A percentile compares a stretch with the other conserved stretches of the same genome.
Conservation (phyloP, 1,284 basidiomycete species). For the Kalmanozyma brasiliensis region DNA sequence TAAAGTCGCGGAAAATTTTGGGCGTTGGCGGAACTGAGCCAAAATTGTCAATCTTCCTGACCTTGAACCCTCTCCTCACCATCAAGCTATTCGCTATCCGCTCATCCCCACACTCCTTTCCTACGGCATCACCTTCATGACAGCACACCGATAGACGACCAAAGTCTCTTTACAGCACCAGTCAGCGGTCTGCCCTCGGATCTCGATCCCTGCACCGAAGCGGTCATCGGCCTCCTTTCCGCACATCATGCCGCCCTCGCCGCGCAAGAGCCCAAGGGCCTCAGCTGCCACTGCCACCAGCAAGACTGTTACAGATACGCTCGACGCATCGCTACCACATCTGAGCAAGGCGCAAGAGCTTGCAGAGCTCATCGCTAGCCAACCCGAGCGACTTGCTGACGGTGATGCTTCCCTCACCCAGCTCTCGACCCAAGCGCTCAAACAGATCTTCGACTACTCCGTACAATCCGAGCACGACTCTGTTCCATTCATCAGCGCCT, state of each 20-base stretch:
- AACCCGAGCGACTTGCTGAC: constrained; percentile 43
- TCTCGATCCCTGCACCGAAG: too few species aligned
- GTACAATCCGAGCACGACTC: constrained; percentile 75
- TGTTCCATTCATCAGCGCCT: constrained; percentile 75
- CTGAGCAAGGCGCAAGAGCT: constrained; percentile 35
- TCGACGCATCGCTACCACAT: constrained; percentile 12
- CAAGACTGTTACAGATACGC: neutral
- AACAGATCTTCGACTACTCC: constrained; percentile 52
- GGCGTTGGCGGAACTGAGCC: constrained; percentile 21
- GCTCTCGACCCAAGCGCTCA: constrained; percentile 33
- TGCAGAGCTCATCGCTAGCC: constrained; percentile 37
- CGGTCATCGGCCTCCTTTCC: neutral
- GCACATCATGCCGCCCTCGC: constrained; percentile 24
- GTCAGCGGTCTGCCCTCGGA: too few species aligned
- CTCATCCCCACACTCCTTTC: constrained; percentile 6
- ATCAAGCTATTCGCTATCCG: neutral
- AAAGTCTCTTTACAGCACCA: too few species aligned
- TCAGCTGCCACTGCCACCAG: neutral
- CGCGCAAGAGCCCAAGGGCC: constrained; percentile 19
- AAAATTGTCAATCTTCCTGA: constrained; percentile 11
- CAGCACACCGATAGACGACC: neutral
- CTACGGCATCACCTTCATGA: neutral
- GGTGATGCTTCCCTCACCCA: constrained; percentile 21
- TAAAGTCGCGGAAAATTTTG: constrained; percentile 40
- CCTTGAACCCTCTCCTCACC: constrained; percentile 1